Percentiles rank a stretch among this genome's conserved stretches.
Conservation (phyloP, 495 filamentous ascomycete genomes). For the Penicillium samsonianum region DNA sequence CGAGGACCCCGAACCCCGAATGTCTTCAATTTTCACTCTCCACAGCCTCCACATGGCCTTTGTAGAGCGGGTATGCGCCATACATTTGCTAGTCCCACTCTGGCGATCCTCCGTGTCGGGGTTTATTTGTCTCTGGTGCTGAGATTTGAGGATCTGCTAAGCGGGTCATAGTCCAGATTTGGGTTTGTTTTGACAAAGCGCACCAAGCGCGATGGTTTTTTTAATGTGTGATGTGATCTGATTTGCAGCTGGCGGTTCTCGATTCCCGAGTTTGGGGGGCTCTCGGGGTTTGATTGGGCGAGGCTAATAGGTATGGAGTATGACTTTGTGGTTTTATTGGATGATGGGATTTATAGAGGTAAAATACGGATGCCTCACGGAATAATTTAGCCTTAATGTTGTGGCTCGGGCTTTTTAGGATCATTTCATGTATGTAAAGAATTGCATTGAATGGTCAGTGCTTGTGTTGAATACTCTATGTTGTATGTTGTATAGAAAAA, state of each 20-base stretch:
- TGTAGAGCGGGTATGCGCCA: conserved; percentile 2
- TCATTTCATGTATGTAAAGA: not conserved
- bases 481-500: too few relatives aligned
- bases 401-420: not conserved
- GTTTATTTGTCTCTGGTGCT: not conserved
- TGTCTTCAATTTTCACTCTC: not conserved
- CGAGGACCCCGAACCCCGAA: conserved; percentile 9
- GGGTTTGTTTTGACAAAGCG: not conserved
- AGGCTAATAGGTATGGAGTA: not conserved
- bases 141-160: not conserved
- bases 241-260: not conserved
- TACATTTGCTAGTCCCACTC: conserved; percentile 7
- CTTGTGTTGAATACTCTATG: too few relatives aligned
- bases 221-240: not conserved
- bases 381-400: not conserved
- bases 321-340: not conserved
- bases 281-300: not conserved
- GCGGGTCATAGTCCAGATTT: not conserved
- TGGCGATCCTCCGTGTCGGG: not conserved
- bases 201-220: not conserved
- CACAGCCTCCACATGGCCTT: conserved; percentile 3
- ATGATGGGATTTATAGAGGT: not conserved
- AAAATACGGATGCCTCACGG: not conserved
- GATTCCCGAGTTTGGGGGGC: not conserved
- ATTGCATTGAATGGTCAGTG: not conserved